phyloP scores from a whole-genome alignment of 1,284 basidiomycete genomes.

The Rhodotorula sp. region DNA sequence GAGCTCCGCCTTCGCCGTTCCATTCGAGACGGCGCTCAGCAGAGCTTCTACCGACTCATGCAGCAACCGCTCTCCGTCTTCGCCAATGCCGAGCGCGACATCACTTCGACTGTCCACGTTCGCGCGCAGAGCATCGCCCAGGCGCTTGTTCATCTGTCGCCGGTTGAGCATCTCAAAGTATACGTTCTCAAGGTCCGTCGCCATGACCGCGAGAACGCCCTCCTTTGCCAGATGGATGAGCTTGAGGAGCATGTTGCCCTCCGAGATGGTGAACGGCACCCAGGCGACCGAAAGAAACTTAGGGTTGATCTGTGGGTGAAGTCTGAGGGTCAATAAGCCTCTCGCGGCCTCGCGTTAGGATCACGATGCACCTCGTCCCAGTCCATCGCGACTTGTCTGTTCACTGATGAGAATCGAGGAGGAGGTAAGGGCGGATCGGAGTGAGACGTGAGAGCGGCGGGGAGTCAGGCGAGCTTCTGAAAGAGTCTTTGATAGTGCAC shows the following conservation, averaged over 20 bases:
- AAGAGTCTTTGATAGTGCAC: too few species aligned
- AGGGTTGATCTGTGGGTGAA: background rate
- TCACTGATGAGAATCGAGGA: background rate
- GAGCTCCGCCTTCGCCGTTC: conserved; percentile 5
- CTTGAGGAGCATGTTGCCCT: conserved; percentile 17
- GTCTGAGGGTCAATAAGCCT: background rate
- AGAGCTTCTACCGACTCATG: background rate
- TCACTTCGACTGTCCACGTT: background rate
- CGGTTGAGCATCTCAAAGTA: conserved; percentile 18
- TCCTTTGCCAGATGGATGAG: background rate
- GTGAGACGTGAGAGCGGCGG: too few species aligned
- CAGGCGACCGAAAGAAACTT: conserved; percentile 2
- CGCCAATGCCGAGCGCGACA: conserved; percentile 15
- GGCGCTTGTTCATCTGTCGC: conserved; percentile 8
- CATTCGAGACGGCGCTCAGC: background rate
- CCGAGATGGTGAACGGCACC: background rate
- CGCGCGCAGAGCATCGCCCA: conserved; percentile 10
- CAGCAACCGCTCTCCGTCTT: conserved; percentile 12
- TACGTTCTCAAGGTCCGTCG: conserved; percentile 16
- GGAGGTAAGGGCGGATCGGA: too few species aligned
- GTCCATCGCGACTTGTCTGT: background rate
- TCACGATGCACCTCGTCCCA: conserved; percentile 3
- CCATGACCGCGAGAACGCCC: conserved; percentile 10
- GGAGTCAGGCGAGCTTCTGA: too few species aligned
- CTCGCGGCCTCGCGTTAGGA: too few species aligned